phyloP scores from a whole-genome alignment of 331 rosid genomes.

The Dryas integrifolia region DNA sequence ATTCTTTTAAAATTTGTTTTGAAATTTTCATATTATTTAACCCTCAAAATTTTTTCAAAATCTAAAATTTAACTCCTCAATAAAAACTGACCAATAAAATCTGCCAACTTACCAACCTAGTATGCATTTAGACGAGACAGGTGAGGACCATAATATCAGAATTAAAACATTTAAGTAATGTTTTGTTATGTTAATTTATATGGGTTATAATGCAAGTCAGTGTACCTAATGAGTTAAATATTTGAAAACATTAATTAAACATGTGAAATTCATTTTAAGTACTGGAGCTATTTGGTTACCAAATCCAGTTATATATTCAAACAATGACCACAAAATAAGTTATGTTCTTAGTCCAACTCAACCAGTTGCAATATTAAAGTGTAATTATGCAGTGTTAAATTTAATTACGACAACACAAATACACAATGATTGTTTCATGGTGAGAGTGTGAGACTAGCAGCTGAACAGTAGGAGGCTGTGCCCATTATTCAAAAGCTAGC shows the following conservation, averaged over 20 bases:
- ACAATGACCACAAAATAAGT: background rate
- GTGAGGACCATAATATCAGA: background rate
- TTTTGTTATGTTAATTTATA: background rate
- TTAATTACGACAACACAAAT: too few relatives aligned
- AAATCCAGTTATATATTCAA: background rate
- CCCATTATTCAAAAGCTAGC: too few relatives aligned
- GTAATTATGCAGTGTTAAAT: too few relatives aligned
- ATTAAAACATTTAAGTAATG: background rate
- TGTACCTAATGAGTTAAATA: background rate
- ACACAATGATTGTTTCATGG: constrained; percentile 9
- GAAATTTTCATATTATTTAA: too few relatives aligned
- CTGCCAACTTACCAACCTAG: too few relatives aligned
- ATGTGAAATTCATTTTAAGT: constrained; percentile 6
- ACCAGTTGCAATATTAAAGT: background rate
- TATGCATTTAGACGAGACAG: too few relatives aligned
- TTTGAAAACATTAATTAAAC: constrained; percentile 1
- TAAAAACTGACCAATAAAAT: too few relatives aligned
- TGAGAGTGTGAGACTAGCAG: too few relatives aligned
- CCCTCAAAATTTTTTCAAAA: too few relatives aligned
- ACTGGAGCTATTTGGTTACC: background rate
- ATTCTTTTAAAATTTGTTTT: too few relatives aligned
- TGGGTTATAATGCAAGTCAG: background rate
- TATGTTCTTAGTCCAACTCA: background rate
- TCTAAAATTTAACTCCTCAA: too few relatives aligned
- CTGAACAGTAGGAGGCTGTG: too few relatives aligned